phyloP scores from a whole-genome alignment of 2,329 filamentous ascomycete species.

The Uncinocarpus reesii region DNA sequence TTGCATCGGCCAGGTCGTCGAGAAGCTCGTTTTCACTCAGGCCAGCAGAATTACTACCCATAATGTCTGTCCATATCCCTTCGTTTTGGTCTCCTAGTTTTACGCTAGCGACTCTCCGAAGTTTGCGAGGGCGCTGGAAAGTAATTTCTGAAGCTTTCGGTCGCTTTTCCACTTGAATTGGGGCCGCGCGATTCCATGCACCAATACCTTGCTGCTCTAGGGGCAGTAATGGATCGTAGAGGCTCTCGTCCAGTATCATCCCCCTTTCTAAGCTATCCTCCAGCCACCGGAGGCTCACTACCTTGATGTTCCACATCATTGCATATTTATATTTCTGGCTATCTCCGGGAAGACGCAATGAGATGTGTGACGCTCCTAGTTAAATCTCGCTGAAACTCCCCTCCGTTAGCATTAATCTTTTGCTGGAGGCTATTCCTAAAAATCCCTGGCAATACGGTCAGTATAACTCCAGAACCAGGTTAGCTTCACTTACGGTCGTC shows the following conservation, averaged over 20 bases:
- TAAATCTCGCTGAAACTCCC: conserved; percentile 76
- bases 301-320: conserved; percentile 66
- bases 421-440: conserved; percentile 62
- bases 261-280: conserved; percentile 70
- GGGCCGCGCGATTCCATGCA: conserved; percentile 55
- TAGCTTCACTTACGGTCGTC: conserved; percentile 45
- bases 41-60: conserved; percentile 38
- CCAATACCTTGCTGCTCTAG: conserved; percentile 61
- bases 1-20: background rate
- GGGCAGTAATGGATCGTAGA: conserved; percentile 67
- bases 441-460: conserved; percentile 6
- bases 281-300: conserved; percentile 78
- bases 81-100: conserved; percentile 71
- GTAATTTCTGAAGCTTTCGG: conserved; percentile 35
- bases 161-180: conserved; percentile 21
- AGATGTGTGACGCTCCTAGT: conserved; percentile 80
- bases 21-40: background rate
- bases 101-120: conserved; percentile 77
- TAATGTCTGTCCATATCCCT: conserved; percentile 83
- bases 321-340: conserved; percentile 88
- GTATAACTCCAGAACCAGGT: background rate
- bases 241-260: conserved; percentile 81
- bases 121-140: conserved; percentile 61
- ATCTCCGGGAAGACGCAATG: conserved; percentile 63
- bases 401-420: conserved; percentile 59